Evolutionary conservation across 2,329 filamentous ascomycete genomes (phyloP), one percentile per base, ranked within the genome.

Genomic region (Leptodontidium sp.): DNA sequence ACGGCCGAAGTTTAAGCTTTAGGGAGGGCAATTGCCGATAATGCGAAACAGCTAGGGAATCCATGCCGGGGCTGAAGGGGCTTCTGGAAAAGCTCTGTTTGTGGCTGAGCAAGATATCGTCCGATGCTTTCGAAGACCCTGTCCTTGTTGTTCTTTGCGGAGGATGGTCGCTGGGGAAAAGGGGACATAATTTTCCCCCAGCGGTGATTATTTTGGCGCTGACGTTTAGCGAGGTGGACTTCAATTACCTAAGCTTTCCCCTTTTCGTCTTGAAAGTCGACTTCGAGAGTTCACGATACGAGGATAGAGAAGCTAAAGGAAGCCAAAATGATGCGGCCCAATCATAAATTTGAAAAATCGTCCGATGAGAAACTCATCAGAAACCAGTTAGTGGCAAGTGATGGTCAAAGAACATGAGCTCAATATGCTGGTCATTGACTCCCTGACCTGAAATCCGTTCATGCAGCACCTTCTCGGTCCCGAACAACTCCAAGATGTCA

Each of bases 1-100:
- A 7, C 11, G n/a, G 57, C 57, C 57, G 57, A 59, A 7, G 35
- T 43, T 59, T 43, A 59, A 40, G 32, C 55, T 58, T 40, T 35
- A 6, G 8, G 35, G 11, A 57, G 26, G 32, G 38, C 26, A 35
- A 4, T 17, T 35, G 35, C 35, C n/a, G 14, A 59, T 43, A 32
- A 26, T 38, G 9, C 35, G 21, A 58, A 40, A 26, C 35, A 40
- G 12, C 55, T 58, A 35, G 32, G 32, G 12, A 21, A 17, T 14
- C n/a, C 35, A 26, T 59, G 57, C 38, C 14, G 9, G 14, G 32
- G 15, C 43, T 43, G 55, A 58, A 59, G 12, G 21, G 11, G 35
- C n/a, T 59, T 45, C 38, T 43, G 5, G 55, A 59, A 59, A 8
- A 9, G n/a, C 43, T 21, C 9, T 9, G 2, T 29, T 26, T 45